Evolutionary conservation across 495 filamentous ascomycete species (phyloP), one percentile per base, ranked within the genome.

Genomic region (Penicillium tannophilum): DNA sequence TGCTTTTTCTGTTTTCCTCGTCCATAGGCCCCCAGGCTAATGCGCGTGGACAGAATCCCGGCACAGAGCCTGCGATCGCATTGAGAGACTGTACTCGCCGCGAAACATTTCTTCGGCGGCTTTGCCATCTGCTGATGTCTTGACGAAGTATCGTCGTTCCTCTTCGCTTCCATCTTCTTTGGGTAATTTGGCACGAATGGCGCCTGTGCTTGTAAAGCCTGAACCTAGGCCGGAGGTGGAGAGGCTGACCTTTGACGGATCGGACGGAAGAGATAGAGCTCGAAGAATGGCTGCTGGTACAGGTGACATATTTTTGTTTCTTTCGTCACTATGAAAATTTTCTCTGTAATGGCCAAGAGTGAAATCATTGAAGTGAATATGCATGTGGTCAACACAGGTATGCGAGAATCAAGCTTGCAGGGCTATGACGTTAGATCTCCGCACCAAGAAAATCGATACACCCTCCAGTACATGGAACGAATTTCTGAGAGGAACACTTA

Each of bases 41-140:
- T 17, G 88, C 86, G 51, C 77, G 74, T 0, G 92, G 90, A 66
- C 88, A 92, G 55, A 97, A 82, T 33, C 80, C 84, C 17, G 92
- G 89, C 0, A 92, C 86, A 17, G 80, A 76, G 57, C 72, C 54
- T 65, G 90, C 84, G 69, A 96, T 87, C 30, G 91, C 89, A 67
- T 92, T 91, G 52, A 96, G 84, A 17, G 90, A 94, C 49, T 83
- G 72, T 90, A 88, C 77, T 97, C 93, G 33, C 92, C 90, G 77
- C 76, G 77, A 68, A 97, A 96, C 91, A 96, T 96, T 39, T 86
- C 68, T 55, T 84, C 80, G 20, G 90, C 84, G 12, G 85, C 79
- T 33, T 75, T 60, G 3, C 88, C 87, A 10, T 76, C 74, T 11
- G 66, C 41, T 2, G 86, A 89, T 0, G 85, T 93, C 72, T 97